phyloP scores from a whole-genome alignment of 495 filamentous ascomycete species.

The Parachaetomium inaequale region DNA sequence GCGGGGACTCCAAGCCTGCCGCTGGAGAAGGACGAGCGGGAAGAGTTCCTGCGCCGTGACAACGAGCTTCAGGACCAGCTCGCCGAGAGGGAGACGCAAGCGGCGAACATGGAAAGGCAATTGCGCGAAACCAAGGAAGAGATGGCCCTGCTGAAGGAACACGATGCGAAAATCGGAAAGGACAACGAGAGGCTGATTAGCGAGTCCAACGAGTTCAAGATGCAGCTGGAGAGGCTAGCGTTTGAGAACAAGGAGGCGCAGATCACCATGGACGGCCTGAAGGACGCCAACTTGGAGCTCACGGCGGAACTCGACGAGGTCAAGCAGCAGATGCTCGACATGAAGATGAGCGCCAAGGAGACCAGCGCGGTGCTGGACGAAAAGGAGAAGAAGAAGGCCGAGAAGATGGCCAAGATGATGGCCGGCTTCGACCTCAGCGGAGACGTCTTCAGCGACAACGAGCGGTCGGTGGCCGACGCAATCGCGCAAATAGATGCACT shows the following conservation, averaged over 20 bases:
- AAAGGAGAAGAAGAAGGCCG: constrained; percentile 97
- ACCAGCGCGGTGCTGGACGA: constrained; percentile 82
- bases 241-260: constrained; percentile 95
- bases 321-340: constrained; percentile 93
- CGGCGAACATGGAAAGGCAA: constrained; percentile 70
- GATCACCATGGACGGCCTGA: constrained; percentile 96
- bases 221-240: constrained; percentile 90
- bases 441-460: constrained; percentile 88
- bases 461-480: constrained; percentile 72
- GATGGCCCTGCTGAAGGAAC: constrained; percentile 73
- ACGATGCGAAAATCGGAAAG: constrained; percentile 71
- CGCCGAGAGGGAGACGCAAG: constrained; percentile 82
- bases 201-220: constrained; percentile 86
- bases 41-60: constrained; percentile 91
- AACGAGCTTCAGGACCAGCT: constrained; percentile 97
- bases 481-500: constrained; percentile 78
- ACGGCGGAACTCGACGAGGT: constrained; percentile 89
- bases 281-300: constrained; percentile 91
- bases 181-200: constrained; percentile 80
- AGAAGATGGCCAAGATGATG: constrained; percentile 99
- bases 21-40: constrained; percentile 92
- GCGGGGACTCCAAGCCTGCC: constrained; percentile 80
- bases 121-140: constrained; percentile 81
- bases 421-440: constrained; percentile 90
- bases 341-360: constrained; percentile 93